These are phyloP conservation scores for Gossypium turneri DNA, from an alignment of 345 rosid genomes.

Conservation along the genomic window DNA sequence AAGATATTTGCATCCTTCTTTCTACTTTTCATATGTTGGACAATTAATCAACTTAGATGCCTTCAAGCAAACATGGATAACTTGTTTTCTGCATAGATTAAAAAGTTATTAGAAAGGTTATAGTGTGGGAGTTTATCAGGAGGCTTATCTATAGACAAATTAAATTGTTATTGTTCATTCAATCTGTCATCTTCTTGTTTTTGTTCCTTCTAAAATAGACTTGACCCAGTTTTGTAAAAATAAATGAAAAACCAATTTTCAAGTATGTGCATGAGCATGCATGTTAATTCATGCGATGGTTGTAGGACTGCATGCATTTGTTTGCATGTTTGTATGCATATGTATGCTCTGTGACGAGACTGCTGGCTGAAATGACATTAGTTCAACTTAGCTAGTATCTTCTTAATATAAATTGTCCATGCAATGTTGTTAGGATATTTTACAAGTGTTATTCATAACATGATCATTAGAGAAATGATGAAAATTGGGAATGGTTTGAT, in stretches of 20 bases:
- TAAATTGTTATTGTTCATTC: background rate
- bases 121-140: background rate
- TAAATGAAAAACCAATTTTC: background rate
- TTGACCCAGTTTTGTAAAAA: background rate
- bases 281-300: background rate
- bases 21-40: background rate
- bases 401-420: background rate
- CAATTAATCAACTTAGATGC: background rate
- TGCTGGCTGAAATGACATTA: background rate
- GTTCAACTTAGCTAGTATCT: background rate
- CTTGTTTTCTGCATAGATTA: background rate
- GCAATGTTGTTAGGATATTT: background rate
- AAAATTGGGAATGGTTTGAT: background rate
- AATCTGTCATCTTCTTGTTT: background rate
- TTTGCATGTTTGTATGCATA: background rate
- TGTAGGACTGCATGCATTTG: background rate
- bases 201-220: background rate
- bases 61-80: background rate
- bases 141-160: background rate
- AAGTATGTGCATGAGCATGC: background rate
- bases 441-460: slow-evolving; percentile 15
- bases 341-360: background rate
- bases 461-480: slow-evolving; percentile 16
- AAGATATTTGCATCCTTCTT: background rate
- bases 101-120: background rate